These are phyloP conservation scores for Oldenlandia corymbosa DNA, from an alignment of 257 asterid species.

Conservation along the genomic window DNA sequence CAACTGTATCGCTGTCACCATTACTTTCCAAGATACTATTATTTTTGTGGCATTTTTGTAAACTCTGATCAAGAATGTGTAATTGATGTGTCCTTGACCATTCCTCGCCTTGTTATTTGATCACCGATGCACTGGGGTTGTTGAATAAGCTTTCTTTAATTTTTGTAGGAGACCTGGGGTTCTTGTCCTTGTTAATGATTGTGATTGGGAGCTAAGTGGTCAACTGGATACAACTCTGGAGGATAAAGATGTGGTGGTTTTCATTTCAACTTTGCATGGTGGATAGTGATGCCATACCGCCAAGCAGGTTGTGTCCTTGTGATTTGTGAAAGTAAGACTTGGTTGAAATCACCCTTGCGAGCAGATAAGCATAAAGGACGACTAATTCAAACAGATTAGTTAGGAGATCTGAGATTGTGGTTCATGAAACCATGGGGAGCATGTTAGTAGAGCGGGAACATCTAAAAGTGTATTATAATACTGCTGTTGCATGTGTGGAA, in stretches of 20 bases:
- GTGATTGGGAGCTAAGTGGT: conserved; percentile 90
- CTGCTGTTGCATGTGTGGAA: neutral
- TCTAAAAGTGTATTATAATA: neutral
- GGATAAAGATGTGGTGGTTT: conserved; percentile 71
- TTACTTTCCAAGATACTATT: neutral
- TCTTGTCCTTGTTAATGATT: conserved; percentile 75
- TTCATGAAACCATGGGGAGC: neutral
- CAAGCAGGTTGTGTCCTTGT: neutral
- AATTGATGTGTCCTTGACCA: neutral
- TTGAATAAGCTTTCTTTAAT: conserved; percentile 10
- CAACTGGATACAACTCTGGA: conserved; percentile 79
- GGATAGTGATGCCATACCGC: conserved; percentile 40
- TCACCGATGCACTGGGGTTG: neutral
- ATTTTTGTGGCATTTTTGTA: neutral
- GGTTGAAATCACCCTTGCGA: neutral
- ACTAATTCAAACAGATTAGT: too few relatives aligned
- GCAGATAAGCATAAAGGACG: too few relatives aligned
- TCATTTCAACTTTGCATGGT: conserved; percentile 92
- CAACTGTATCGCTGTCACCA: neutral
- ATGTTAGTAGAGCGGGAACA: too few relatives aligned
- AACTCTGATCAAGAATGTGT: neutral
- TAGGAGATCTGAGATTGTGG: neutral
- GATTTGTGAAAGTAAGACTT: neutral
- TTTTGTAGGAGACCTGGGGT: conserved; percentile 85
- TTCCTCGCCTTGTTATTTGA: neutral